These are phyloP conservation scores for Dianthus caryophyllus DNA, from an alignment of 148 eudicot species.

Conservation along the genomic window DNA sequence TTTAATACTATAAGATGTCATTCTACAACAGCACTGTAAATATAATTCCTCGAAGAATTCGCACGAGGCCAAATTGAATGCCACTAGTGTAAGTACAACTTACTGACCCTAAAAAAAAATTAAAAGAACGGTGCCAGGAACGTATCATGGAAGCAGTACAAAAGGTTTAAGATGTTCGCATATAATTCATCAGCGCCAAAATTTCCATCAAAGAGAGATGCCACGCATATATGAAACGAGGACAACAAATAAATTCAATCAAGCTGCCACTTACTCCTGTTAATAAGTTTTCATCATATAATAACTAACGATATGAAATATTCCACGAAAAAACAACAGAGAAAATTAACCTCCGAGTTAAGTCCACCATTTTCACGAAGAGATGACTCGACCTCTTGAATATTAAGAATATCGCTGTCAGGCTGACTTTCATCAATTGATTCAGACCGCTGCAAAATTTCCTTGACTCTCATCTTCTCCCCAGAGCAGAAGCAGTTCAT, in stretches of 20 bases:
- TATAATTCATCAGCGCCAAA: not conserved
- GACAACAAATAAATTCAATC: not conserved
- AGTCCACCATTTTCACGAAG: constrained; percentile 76
- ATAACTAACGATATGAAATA: constrained; percentile 6
- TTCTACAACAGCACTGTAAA: not conserved
- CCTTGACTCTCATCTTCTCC: constrained; percentile 41
- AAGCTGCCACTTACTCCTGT: not conserved
- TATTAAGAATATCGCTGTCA: constrained; percentile 54
- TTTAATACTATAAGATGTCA: not conserved
- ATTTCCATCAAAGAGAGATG: not conserved
- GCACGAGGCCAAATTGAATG: not conserved
- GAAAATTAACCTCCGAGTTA: constrained; percentile 68
- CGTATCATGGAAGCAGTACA: not conserved
- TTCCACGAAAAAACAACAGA: not conserved
- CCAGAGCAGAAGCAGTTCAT: constrained; percentile 72
- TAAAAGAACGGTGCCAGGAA: not conserved
- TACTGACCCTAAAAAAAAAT: not conserved
- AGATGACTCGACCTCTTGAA: constrained; percentile 93
- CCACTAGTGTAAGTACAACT: not conserved
- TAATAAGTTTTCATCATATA: not conserved
- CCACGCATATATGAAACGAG: not conserved
- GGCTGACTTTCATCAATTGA: constrained; percentile 42
- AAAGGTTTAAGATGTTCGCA: not conserved
- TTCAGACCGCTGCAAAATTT: constrained; percentile 44
- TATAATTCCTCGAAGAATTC: not conserved